phyloP scores from a whole-genome alignment of 805 yeast genomes.

The Candida verbasci region DNA sequence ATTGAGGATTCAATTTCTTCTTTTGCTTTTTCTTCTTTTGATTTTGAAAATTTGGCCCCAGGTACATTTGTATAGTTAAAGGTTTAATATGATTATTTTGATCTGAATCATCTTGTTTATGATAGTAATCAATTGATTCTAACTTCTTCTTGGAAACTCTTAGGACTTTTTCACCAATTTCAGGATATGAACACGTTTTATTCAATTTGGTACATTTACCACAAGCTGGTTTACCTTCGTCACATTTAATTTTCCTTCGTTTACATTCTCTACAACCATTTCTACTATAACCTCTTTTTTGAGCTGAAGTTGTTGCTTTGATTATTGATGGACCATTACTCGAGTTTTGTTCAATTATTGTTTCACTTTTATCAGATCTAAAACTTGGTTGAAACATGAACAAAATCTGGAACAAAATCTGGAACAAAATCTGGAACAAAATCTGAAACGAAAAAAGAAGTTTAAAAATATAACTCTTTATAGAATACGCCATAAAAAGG shows the following conservation, averaged over 20 bases:
- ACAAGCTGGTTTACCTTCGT: conserved; percentile 33
- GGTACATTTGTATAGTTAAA: conserved; percentile 12
- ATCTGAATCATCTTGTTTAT: background rate
- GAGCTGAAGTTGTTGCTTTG: no score
- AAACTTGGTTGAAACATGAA: no score
- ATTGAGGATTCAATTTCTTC: conserved; percentile 5
- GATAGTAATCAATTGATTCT: background rate
- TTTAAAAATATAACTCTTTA: no score
- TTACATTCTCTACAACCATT: conserved; percentile 40
- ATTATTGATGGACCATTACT: no score
- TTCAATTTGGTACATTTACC: conserved; percentile 31
- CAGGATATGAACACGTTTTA: conserved; percentile 34
- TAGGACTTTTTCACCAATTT: conserved; percentile 30
- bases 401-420: no score
- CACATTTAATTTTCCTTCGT: conserved; percentile 41
- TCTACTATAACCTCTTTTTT: conserved; percentile 23
- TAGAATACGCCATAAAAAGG: no score
- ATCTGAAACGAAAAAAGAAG: no score
- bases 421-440: no score
- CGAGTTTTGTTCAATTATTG: no score
- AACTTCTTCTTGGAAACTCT: conserved; percentile 20
- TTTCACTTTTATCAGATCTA: no score
- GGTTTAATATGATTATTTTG: conserved; percentile 5
- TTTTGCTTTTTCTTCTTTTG: conserved; percentile 5
- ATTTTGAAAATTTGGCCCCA: conserved; percentile 9